Evolutionary conservation across 768 basidiomycete genomes (phyloP), one percentile per base, ranked within the genome.

Genomic region (Lactarius sp.): DNA sequence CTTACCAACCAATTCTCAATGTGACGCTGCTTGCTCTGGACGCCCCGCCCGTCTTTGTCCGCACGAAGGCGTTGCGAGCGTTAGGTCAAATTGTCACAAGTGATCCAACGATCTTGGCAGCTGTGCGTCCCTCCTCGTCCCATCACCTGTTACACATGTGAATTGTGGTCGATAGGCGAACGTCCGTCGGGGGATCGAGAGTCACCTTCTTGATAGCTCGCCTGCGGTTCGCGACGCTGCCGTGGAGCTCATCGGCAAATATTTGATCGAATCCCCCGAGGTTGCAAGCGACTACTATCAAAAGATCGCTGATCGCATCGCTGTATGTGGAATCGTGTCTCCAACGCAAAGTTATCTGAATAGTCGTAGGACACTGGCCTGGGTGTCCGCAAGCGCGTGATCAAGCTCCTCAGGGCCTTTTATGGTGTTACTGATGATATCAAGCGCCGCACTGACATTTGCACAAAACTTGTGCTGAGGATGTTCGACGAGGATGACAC

Each of bases 191-290:
- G 86, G 91, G 2, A 92, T 99, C 67, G 94, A 98, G 74, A 86
- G 85, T 41, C 92, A 97, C 71, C 81, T 99, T 14, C 78, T 90
- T 2, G 97, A 99, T 69, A 88, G 83, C 66, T 98, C 97, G 0
- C 88, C 97, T 0, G 90, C 91, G 18, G 97, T 99, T 7, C 90
- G 97, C 12, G 97, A 99, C 72, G 94, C 94, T 5, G 94, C 96
- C 6, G 92, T 99, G 14, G 97, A 98, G 71, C 77, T 99, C 61
- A 92, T 98, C 61, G 97, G 97, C n/a, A 96, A 94, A 76, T 96
- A 98, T 70, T 87, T 98, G 79, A 84, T 94, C 41, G 88, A 93
- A 65, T 86, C 88, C 0, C 92, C 93, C 0, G 86, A 87, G 60
- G 86, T 98, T n/a, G 92, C 91, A 0, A 83, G 83, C 4, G 86